Base-by-base conservation (phyloP, 2,329 filamentous ascomycete species). In the Colletotrichum liaoningense region DNA sequence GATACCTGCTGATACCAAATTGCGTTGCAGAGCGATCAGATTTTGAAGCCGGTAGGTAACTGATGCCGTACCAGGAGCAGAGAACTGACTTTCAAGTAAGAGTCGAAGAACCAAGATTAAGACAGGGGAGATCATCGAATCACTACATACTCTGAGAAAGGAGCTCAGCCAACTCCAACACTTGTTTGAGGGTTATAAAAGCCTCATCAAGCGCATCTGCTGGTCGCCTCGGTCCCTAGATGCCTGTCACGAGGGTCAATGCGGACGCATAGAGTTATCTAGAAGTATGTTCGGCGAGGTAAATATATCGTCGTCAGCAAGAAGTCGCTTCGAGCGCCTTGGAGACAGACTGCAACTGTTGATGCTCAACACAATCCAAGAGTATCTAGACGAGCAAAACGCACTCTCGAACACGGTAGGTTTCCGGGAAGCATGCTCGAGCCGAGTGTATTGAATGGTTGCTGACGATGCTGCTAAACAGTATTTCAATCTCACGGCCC, bases 401-500 rank as follows among this genome's bases (percentile, higher is more conserved):
- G 90, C 90, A 0, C 83, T 95, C 30, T 91, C 93, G 4, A 89
- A 89, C 75, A 90, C 94, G 79, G 92, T 93, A 81, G 79, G 86
- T 77, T 42, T 30, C 52, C 59, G 24, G 7, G 14, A 30, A n/a
- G 49, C 33, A 56, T 9, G 11, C 16, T 35, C 60, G 12, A 5
- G 49, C n/a, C 26, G 19, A 19, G 24, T 42, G 52, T 24, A 26
- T 33, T 22, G 7, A 5, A 16, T 38, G 26, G 16, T 22, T 26
- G 12, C 54, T 67, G 60, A 14, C 42, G 26, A 7, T 56, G 49
- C n/a, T 63, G 73, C 4, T 16, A 11, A 49, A 30, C 72, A 93
- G 91, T 94, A 94, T 80, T 95, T 95, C 86, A 94, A 93, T 80
- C 87, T 95, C 75, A 94, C 93, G 71, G 90, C 93, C 22, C 90